Evolutionary conservation across 371 early-diverging fungal genomes (phyloP).

Genomic region (Mucor mucedo): DNA sequence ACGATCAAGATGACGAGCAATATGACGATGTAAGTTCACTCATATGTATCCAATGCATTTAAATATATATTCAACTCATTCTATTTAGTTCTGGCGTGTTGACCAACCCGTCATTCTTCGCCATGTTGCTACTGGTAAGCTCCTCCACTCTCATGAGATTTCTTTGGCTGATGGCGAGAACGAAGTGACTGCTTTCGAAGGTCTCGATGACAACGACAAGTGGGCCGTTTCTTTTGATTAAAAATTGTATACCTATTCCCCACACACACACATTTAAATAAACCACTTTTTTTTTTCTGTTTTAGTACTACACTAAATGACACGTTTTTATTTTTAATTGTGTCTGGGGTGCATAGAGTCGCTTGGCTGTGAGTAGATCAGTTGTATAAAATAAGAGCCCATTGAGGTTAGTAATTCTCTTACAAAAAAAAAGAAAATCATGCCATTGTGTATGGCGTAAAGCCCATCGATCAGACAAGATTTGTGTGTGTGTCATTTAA

Average conservation of each 20-base stretch:
- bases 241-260: background rate
- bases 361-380: too few species aligned
- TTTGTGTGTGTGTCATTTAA: too few species aligned
- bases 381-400: too few species aligned
- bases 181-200: slow-evolving; percentile 57
- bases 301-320: too few species aligned
- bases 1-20: slow-evolving; percentile 34
- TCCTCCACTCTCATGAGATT: slow-evolving; percentile 54
- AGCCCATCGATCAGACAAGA: too few species aligned
- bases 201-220: slow-evolving; percentile 59
- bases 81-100: slow-evolving; percentile 53
- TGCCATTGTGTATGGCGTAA: too few species aligned
- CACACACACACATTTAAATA: too few species aligned
- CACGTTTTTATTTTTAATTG: too few species aligned
- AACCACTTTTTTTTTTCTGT: too few species aligned
- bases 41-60: background rate
- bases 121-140: slow-evolving; percentile 55
- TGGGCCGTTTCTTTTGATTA: slow-evolving; percentile 48
- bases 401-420: too few species aligned
- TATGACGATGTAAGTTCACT: slow-evolving; percentile 34
- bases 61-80: background rate
- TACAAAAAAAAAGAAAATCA: too few species aligned
- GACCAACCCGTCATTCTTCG: slow-evolving; percentile 53
- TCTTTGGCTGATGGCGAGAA: slow-evolving; percentile 42
- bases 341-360: too few species aligned